Percentiles rank a stretch among this genome's conserved stretches.
Evolutionary conservation across 139 green algal species (phyloP).

Genomic region (Closterium sp.): DNA sequence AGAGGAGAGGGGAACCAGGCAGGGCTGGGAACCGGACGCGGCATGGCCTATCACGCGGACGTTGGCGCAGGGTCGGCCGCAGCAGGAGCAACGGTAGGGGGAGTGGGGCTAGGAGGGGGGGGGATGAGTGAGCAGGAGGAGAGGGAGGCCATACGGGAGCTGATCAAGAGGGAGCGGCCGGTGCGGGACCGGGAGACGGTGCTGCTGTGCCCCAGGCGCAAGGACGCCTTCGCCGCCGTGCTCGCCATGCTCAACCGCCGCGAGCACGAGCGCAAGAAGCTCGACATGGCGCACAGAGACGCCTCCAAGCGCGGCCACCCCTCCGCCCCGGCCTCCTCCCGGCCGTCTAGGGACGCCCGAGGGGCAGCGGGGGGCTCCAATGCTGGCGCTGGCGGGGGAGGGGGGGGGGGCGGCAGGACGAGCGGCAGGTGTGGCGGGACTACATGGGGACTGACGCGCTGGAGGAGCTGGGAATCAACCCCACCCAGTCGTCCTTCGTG

Average conservation of each 20-base stretch:
- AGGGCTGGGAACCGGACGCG: background rate
- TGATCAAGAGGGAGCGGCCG: slow-evolving; percentile 18
- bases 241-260: slow-evolving; percentile 29
- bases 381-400: background rate
- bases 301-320: background rate
- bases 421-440: slow-evolving; percentile 45
- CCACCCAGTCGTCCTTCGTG: slow-evolving; percentile 1
- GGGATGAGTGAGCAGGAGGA: background rate
- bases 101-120: background rate
- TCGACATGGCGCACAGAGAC: slow-evolving; percentile 1
- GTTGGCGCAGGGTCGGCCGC: background rate
- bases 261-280: slow-evolving; percentile 36
- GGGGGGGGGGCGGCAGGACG: slow-evolving; percentile 23
- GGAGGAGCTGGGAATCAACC: slow-evolving; percentile 42
- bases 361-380: background rate
- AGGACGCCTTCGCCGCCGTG: slow-evolving; percentile 5
- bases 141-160: background rate
- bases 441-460: slow-evolving; percentile 34
- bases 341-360: background rate
- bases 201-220: slow-evolving; percentile 15
- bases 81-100: background rate
- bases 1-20: background rate
- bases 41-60: background rate
- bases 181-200: slow-evolving; percentile 37
- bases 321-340: background rate